Conservation (phyloP, 176 grass and related monocot species). For the Oryza glumipatula region DNA sequence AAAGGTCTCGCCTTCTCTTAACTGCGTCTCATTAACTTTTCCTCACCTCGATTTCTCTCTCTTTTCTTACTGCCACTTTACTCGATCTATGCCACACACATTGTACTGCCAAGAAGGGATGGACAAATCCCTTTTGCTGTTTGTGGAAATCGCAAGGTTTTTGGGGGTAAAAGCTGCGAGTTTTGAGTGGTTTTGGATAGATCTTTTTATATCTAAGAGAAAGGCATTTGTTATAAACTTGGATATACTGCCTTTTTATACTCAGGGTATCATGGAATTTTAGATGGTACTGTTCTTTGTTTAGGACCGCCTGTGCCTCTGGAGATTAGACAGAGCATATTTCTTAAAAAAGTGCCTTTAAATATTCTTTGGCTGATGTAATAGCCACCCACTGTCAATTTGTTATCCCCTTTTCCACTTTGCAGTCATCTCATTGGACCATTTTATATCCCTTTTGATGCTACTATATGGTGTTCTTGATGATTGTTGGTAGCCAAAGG, state of each 20-base stretch:
- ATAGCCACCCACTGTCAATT: slow-evolving; percentile 53
- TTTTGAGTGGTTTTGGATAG: slow-evolving; percentile 27
- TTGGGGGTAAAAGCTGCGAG: slow-evolving; percentile 36
- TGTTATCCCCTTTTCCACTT: slow-evolving; percentile 50
- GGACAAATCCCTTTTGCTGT: slow-evolving; percentile 39
- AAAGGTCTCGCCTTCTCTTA: slow-evolving; percentile 76
- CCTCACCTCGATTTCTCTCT: neutral
- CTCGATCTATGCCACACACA: slow-evolving; percentile 35
- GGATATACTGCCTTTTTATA: slow-evolving; percentile 41
- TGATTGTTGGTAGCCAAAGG: slow-evolving; percentile 35
- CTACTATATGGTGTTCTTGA: slow-evolving; percentile 33
- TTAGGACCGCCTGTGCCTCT: slow-evolving; percentile 48
- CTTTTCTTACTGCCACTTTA: slow-evolving; percentile 22
- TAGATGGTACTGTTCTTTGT: slow-evolving; percentile 51
- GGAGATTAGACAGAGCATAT: slow-evolving; percentile 50
- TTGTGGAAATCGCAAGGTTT: slow-evolving; percentile 41
- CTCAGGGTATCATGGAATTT: slow-evolving; percentile 39
- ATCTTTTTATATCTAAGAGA: slow-evolving; percentile 42
- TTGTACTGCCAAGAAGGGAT: neutral
- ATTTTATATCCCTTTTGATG: slow-evolving; percentile 54
- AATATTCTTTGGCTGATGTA: slow-evolving; percentile 62
- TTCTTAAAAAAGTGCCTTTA: slow-evolving; percentile 65
- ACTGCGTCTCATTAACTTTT: slow-evolving; percentile 8
- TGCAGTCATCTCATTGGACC: slow-evolving; percentile 44
- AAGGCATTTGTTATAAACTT: slow-evolving; percentile 29